phyloP scores from a whole-genome alignment of 179 eudicot genomes.

The Pouteria campechiana region DNA sequence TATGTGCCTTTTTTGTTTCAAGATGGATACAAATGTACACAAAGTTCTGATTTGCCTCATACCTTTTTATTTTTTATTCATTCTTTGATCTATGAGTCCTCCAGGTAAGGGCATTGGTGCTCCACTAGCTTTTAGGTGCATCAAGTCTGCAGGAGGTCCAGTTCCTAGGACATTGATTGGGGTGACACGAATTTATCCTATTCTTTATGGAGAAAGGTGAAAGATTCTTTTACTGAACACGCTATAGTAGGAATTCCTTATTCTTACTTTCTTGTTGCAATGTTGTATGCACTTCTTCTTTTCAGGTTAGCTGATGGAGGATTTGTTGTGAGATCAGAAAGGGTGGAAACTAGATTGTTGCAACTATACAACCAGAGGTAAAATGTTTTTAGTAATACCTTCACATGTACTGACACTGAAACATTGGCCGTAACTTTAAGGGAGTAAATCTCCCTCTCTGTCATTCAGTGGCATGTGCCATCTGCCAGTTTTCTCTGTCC shows the following conservation, averaged over 20 bases:
- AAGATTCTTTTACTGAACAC: not conserved
- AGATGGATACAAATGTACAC: not conserved
- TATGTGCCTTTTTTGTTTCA: slow-evolving; percentile 24
- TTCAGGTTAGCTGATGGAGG: slow-evolving; percentile 57
- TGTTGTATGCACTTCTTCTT: not conserved
- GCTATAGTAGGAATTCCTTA: not conserved
- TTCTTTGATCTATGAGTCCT: slow-evolving; percentile 7
- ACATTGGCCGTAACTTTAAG: no score
- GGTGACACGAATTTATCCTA: slow-evolving; percentile 71
- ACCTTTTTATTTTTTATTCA: slow-evolving; percentile 1
- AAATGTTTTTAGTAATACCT: slow-evolving; percentile 11
- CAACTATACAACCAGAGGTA: slow-evolving; percentile 57
- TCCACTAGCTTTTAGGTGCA: slow-evolving; percentile 80
- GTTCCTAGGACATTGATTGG: slow-evolving; percentile 83
- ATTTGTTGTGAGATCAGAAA: slow-evolving; percentile 71
- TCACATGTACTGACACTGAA: no score
- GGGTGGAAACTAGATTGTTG: slow-evolving; percentile 52
- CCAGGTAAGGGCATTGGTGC: slow-evolving; percentile 52
- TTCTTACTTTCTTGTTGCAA: not conserved
- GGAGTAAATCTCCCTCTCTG: no score
- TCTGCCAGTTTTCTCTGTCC: no score
- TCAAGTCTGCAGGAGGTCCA: slow-evolving; percentile 73
- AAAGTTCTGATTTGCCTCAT: slow-evolving; percentile 1
- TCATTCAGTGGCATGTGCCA: no score
- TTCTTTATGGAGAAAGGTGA: slow-evolving; percentile 88